These are phyloP conservation scores for Daldinia bambusicola DNA, from an alignment of 495 filamentous ascomycete species.

Conservation along the genomic window DNA sequence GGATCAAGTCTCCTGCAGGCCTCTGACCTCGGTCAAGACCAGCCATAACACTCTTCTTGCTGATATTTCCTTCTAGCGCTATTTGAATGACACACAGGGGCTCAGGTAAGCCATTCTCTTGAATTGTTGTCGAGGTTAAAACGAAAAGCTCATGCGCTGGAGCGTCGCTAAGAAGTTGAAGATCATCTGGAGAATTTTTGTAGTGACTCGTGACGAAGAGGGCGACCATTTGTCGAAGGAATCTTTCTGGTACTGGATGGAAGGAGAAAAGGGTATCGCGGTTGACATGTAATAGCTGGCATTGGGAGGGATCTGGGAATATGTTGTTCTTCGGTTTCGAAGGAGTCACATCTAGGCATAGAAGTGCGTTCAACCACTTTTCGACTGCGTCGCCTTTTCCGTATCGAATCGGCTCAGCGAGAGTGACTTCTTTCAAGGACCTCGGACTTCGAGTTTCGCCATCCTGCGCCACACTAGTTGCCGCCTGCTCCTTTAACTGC, in stretches of 20 bases:
- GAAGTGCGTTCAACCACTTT: slow-evolving; percentile 93
- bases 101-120: slow-evolving; percentile 84
- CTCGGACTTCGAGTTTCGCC: slow-evolving; percentile 71
- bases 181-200: slow-evolving; percentile 97
- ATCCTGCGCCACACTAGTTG: slow-evolving; percentile 67
- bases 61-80: slow-evolving; percentile 93
- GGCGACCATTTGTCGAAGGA: slow-evolving; percentile 97
- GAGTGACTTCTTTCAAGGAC: slow-evolving; percentile 89
- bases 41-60: slow-evolving; percentile 88
- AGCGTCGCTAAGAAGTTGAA: slow-evolving; percentile 97
- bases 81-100: slow-evolving; percentile 96
- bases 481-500: slow-evolving; percentile 92
- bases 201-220: slow-evolving; percentile 98
- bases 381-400: slow-evolving; percentile 90
- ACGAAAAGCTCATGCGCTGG: slow-evolving; percentile 97
- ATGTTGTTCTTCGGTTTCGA: slow-evolving; percentile 79
- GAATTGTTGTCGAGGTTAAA: slow-evolving; percentile 85
- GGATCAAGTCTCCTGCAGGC: slow-evolving; percentile 94
- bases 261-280: slow-evolving; percentile 98
- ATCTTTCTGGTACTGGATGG: slow-evolving; percentile 95
- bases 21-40: slow-evolving; percentile 88
- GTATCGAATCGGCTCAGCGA: slow-evolving; percentile 94
- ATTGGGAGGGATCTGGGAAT: slow-evolving; percentile 88
- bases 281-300: slow-evolving; percentile 92
- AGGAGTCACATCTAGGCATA: slow-evolving; percentile 91